Base-by-base conservation (phyloP, 2,329 filamentous ascomycete genomes). In the Calycina marina region DNA sequence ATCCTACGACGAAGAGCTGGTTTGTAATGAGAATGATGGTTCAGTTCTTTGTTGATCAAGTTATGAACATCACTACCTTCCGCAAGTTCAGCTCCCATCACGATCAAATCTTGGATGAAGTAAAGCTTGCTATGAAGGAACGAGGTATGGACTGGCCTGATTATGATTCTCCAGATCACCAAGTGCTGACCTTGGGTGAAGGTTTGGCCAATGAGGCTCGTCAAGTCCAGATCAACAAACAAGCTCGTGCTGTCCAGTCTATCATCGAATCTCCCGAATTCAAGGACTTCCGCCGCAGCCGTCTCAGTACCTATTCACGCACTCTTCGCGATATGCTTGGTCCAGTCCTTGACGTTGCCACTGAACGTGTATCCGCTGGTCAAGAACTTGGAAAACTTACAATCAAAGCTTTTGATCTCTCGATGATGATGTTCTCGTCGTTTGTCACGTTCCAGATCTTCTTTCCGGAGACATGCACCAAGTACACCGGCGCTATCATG, bases 401-500 rank as follows among this genome's bases (percentile, higher is more conserved):
- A 3, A 30, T 41, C n/a, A 18, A 30, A 10, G 44, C 44, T 5
- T 52, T 44, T 40, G 41, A 49, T 4, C 17, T 50, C 4, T 63
- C 63, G 1, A 56, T 56, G 25, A 56, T 59, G 41, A 60, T 72
- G 43, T 58, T 64, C 41, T 58, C 56, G 3, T 51, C 52, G 1
- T 41, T 48, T 0, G 40, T 56, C 14, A 49, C 50, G 0, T 62
- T 66, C 40, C 56, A 63, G 35, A 60, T 65, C 29, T 54, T 55
- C 28, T 72, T 69, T 49, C 62, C 62, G 20, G 62, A 68, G 36
- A 60, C 62, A 6, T 59, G 60, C 37, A 50, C 51, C 36, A 65
- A 62, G 43, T 72, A 66, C 54, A 58, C 50, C 11, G 56, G 55
- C 36, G 56, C 63, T 41, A 58, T 53, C 41, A 72, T 66, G 60